phyloP scores from a whole-genome alignment of 2,329 filamentous ascomycete species.

The Fusarium abutilonis region DNA sequence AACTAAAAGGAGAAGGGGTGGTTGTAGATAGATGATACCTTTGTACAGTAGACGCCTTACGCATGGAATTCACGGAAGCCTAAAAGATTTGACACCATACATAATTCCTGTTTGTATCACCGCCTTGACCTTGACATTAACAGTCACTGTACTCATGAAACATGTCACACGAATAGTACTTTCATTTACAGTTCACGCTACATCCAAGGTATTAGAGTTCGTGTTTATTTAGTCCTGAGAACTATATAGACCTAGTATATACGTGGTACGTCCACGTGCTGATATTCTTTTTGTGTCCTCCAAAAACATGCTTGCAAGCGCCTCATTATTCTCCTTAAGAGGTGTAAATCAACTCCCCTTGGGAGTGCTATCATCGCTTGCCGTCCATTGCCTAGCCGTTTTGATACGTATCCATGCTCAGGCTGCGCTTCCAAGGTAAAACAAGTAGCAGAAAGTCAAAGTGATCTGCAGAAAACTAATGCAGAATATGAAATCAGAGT shows the following conservation, averaged over 20 bases:
- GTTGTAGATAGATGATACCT: constrained; percentile 41
- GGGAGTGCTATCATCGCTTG: not conserved
- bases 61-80: constrained; percentile 5
- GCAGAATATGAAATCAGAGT: constrained; percentile 3
- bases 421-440: constrained; percentile 1
- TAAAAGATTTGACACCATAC: not conserved
- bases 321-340: constrained; percentile 5
- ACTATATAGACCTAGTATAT: constrained; percentile 18
- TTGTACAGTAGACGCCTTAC: constrained; percentile 38
- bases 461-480: constrained; percentile 1
- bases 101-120: constrained; percentile 1
- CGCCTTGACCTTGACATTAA: not conserved
- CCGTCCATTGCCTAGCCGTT: not conserved
- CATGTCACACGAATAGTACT: not conserved
- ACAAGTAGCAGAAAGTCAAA: constrained; percentile 14
- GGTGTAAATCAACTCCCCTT: constrained; percentile 1
- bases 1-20: not conserved
- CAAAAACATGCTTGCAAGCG: constrained; percentile 7
- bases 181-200: not conserved
- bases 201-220: not conserved
- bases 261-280: constrained; percentile 5
- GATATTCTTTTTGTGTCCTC: constrained; percentile 6
- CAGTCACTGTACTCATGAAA: not conserved
- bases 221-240: constrained; percentile 14
- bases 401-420: not conserved